phyloP scores from a whole-genome alignment of 2,329 filamentous ascomycete genomes.

The Furcasterigmium furcatum region DNA sequence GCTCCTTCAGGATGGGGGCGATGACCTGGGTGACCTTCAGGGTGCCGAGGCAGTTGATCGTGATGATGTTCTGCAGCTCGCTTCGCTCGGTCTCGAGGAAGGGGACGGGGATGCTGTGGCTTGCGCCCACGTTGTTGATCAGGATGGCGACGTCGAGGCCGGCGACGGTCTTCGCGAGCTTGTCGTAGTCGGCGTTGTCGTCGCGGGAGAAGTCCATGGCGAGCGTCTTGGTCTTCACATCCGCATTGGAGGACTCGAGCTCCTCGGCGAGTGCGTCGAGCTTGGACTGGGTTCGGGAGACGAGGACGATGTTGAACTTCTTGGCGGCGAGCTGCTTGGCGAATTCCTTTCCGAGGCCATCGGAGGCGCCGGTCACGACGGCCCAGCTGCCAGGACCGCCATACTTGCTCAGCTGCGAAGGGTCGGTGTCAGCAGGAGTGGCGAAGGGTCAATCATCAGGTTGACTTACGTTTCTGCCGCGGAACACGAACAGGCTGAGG shows the following conservation, averaged over 20 bases:
- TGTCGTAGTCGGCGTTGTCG: constrained; percentile 74
- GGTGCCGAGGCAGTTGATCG: constrained; percentile 91
- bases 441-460: background rate
- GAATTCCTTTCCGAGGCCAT: constrained; percentile 96
- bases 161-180: constrained; percentile 64
- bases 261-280: constrained; percentile 74
- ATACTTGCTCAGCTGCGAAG: constrained; percentile 74
- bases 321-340: constrained; percentile 84
- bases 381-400: constrained; percentile 92
- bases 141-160: constrained; percentile 81
- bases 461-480: constrained; percentile 55
- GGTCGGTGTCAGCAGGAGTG: background rate
- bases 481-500: constrained; percentile 65
- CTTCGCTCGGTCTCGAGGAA: constrained; percentile 76
- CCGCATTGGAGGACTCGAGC: constrained; percentile 65
- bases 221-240: constrained; percentile 70
- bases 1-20: constrained; percentile 77
- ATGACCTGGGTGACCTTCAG: constrained; percentile 84
- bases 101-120: constrained; percentile 86
- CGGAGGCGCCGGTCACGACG: constrained; percentile 89
- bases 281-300: constrained; percentile 94
- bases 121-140: constrained; percentile 96
- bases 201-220: constrained; percentile 91
- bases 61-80: constrained; percentile 87
- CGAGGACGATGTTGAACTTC: constrained; percentile 91